These are phyloP conservation scores for Carex pumila DNA, from an alignment of 176 grass and related monocot species.

Conservation along the genomic window DNA sequence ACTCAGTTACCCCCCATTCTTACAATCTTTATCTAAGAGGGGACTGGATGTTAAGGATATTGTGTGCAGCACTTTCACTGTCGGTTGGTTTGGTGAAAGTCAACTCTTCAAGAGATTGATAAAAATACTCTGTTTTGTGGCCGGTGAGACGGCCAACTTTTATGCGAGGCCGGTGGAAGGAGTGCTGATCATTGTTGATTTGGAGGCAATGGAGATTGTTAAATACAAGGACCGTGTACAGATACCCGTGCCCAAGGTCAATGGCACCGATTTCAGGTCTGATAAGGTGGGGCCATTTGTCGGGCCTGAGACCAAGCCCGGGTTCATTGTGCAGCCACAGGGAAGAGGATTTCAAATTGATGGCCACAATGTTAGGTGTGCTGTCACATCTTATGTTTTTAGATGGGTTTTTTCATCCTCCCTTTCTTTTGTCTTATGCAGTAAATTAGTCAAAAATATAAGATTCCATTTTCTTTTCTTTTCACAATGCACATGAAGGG, in stretches of 20 bases:
- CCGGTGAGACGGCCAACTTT: conserved; percentile 45
- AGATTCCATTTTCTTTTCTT: too few relatives aligned
- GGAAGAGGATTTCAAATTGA: conserved; percentile 38
- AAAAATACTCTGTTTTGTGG: conserved; percentile 43
- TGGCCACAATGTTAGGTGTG: conserved; percentile 46
- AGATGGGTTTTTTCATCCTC: background rate
- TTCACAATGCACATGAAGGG: too few relatives aligned
- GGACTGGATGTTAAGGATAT: conserved; percentile 41
- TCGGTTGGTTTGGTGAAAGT: conserved; percentile 51
- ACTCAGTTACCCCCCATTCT: conserved; percentile 36
- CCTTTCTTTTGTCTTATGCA: background rate
- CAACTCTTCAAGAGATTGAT: conserved; percentile 18
- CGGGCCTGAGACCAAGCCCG: conserved; percentile 10
- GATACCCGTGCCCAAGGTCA: conserved; percentile 44
- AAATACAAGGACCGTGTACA: conserved; percentile 35
- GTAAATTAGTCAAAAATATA: background rate
- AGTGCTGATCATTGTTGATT: conserved; percentile 50
- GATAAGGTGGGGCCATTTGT: conserved; percentile 22
- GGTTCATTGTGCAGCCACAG: conserved; percentile 32
- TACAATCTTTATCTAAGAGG: conserved; percentile 30
- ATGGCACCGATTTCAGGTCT: conserved; percentile 50
- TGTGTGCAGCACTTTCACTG: conserved; percentile 32
- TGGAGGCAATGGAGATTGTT: conserved; percentile 64
- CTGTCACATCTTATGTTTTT: background rate
- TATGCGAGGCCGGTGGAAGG: conserved; percentile 57